phyloP scores from a whole-genome alignment of 2,329 filamentous ascomycete genomes.

The Monilinia aucupariae region DNA sequence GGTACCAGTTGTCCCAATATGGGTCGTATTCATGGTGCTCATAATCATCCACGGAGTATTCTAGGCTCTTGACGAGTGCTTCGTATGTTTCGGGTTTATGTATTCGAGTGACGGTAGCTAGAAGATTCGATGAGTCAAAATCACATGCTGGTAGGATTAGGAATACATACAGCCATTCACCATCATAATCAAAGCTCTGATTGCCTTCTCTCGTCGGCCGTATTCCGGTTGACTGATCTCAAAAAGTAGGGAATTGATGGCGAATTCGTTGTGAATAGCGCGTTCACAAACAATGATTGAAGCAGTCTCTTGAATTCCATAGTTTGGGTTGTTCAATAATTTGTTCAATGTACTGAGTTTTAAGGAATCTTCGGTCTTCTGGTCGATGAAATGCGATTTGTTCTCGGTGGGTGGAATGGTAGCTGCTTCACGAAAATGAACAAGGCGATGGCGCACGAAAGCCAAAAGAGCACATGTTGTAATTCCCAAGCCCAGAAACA shows the following conservation, averaged over 20 bases:
- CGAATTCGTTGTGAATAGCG: constrained; percentile 52
- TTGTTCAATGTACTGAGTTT: constrained; percentile 61
- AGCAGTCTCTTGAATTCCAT: constrained; percentile 64
- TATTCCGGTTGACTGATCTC: constrained; percentile 56
- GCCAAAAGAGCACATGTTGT: constrained; percentile 54
- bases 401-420: constrained; percentile 60
- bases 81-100: constrained; percentile 34
- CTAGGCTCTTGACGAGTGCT: constrained; percentile 56
- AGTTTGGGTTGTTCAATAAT: constrained; percentile 65
- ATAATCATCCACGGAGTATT: constrained; percentile 48
- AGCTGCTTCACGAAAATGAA: constrained; percentile 56
- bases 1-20: constrained; percentile 57
- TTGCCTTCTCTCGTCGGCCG: constrained; percentile 51
- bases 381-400: constrained; percentile 67
- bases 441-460: constrained; percentile 54
- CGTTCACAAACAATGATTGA: constrained; percentile 53
- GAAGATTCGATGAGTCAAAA: constrained; percentile 14
- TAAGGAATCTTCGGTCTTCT: constrained; percentile 69
- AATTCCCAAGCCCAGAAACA: constrained; percentile 37
- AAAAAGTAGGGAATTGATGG: constrained; percentile 48
- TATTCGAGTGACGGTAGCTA: constrained; percentile 26
- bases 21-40: constrained; percentile 49
- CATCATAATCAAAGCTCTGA: constrained; percentile 52
- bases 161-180: constrained; percentile 42
- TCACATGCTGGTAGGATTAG: neutral